Conservation (phyloP, 2,329 filamentous ascomycete species). For the Fusarium nodosum region DNA sequence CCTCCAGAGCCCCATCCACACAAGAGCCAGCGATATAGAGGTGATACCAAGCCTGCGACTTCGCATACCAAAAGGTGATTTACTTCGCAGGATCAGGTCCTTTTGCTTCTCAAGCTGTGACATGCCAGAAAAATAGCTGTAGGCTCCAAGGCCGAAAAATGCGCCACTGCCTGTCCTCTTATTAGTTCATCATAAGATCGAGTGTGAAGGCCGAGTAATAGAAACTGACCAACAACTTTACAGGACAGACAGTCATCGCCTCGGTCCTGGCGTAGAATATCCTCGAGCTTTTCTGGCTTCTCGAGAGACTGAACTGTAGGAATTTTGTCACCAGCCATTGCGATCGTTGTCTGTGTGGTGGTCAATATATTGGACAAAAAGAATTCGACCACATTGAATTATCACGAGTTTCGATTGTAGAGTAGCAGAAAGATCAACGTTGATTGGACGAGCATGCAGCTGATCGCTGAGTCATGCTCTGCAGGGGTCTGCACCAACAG, state of each 20-base stretch:
- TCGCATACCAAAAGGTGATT: constrained; percentile 78
- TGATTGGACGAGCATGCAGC: constrained; percentile 41
- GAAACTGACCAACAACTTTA: constrained; percentile 74
- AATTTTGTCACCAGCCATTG: constrained; percentile 58
- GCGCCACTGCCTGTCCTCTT: constrained; percentile 73
- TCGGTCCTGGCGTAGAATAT: constrained; percentile 67
- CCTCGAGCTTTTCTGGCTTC: constrained; percentile 72
- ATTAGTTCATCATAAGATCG: constrained; percentile 32
- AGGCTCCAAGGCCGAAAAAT: constrained; percentile 80
- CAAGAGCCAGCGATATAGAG: constrained; percentile 74
- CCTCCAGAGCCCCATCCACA: constrained; percentile 79
- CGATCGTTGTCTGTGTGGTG: constrained; percentile 9
- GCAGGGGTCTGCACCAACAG: constrained; percentile 28
- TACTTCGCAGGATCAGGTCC: constrained; percentile 75
- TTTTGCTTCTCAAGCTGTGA: constrained; percentile 76
- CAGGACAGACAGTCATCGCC: constrained; percentile 79
- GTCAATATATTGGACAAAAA: constrained; percentile 4
- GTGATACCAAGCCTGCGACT: constrained; percentile 77
- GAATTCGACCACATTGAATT: constrained; percentile 10
- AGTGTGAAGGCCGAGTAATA: constrained; percentile 12
- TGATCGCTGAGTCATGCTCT: constrained; percentile 49
- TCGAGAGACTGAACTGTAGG: constrained; percentile 68
- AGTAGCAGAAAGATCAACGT: constrained; percentile 22
- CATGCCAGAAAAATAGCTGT: constrained; percentile 83
- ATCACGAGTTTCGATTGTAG: constrained; percentile 37